Base-by-base conservation (phyloP, 129 eudicot genomes). In the Lactuca sativa region DNA sequence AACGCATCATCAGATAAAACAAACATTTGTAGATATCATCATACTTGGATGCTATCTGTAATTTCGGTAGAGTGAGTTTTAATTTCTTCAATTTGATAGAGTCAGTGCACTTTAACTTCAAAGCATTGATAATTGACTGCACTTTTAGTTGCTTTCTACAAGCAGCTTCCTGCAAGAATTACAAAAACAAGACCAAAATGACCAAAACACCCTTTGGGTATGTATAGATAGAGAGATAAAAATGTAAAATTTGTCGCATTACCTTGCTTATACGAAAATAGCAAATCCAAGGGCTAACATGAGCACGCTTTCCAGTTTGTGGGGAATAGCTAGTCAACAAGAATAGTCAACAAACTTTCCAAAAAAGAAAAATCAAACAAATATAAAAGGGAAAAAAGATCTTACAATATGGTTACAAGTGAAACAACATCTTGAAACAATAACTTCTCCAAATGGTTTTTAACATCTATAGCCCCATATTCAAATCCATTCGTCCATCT, bases 191-290 rank as follows among this genome's bases (percentile, higher is more conserved):
- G 43, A 47, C 76, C 48, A 31, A 36, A 49, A 72, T 36, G 62
- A 52, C 59, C 44, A 43, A 32, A 56, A 65, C 14, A 30, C 67
- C 73, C 49, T 37, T 52, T 2, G 37, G 4, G 3, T 47, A 41
- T 30, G 40, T 4, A 18, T 62, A 9, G 38, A 32, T 16, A 8
- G 52, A 73, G 18, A 60, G 68, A 3, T 40, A 53, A 37, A 47
- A 14, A 34, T 21, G 55, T 59, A 59, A 48, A 1, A 3, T 47
- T 66, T 75, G 17, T 14, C 47, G 70, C 16, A 61, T 69, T 79
- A 93, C 98, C 98, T 90, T 87, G 78, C 71, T 64, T 81, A 93
- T 71, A 56, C 92, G 87, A 78, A 93, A 90, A 75, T 90, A 96
- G 79, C 97, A 85, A 74, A 87, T 81, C 97, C 97, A 89, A 18